phyloP scores from a whole-genome alignment of 805 yeast species.

The Diddensiella transvaalensis region DNA sequence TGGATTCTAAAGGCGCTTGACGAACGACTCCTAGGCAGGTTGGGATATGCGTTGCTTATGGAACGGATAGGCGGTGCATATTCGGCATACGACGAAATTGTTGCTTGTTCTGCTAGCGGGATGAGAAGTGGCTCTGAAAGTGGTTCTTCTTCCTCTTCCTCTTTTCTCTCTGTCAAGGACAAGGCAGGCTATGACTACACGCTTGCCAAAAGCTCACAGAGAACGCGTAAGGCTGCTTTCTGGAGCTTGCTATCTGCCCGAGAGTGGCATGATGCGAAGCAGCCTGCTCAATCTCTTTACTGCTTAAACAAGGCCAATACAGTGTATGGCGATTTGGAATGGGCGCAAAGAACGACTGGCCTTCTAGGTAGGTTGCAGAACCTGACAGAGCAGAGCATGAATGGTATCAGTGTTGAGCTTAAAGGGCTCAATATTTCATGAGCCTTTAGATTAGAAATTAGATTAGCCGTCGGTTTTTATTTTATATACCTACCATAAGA shows the following conservation, averaged over 20 bases:
- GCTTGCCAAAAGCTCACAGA: conserved; percentile 40
- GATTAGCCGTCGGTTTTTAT: no score
- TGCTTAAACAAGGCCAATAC: conserved; percentile 18
- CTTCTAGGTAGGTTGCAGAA: conserved; percentile 18
- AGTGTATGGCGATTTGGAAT: conserved; percentile 24
- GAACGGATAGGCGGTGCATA: conserved; percentile 56
- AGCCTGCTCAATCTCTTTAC: conserved; percentile 9
- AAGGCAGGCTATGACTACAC: conserved; percentile 40
- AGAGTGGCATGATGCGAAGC: conserved; percentile 52
- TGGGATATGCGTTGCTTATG: conserved; percentile 49
- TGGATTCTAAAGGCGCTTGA: conserved; percentile 45
- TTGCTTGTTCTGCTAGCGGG: conserved; percentile 4
- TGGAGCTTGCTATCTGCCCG: conserved; percentile 74
- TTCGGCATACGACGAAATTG: conserved; percentile 26
- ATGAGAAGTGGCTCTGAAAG: background rate
- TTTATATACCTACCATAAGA: no score
- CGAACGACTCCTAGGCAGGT: conserved; percentile 35
- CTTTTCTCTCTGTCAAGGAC: background rate
- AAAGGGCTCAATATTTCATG: background rate
- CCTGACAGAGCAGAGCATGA: background rate
- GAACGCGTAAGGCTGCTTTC: conserved; percentile 69
- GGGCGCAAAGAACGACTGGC: conserved; percentile 19
- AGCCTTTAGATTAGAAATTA: no score
- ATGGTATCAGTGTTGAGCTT: background rate
- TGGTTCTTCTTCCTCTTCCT: background rate